phyloP scores from a whole-genome alignment of 768 basidiomycete species.

The Suillus weaverae region DNA sequence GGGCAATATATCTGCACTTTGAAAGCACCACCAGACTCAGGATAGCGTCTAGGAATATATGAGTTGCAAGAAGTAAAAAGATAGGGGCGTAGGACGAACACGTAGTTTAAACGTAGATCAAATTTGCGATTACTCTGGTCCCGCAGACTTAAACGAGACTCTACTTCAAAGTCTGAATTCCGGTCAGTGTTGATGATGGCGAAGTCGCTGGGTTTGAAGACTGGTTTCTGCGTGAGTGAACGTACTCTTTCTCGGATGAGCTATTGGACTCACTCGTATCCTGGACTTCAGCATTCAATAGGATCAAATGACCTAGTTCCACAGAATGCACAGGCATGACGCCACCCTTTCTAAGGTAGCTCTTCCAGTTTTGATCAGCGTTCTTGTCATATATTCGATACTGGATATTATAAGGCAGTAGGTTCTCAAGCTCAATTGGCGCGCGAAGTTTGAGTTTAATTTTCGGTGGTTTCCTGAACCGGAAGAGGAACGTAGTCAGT shows the following conservation, averaged over 20 bases:
- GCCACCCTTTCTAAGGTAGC: constrained; percentile 90
- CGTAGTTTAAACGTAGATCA: constrained; percentile 82
- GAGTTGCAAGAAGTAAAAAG: constrained; percentile 10
- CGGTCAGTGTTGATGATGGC: constrained; percentile 96
- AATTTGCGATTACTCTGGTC: constrained; percentile 78
- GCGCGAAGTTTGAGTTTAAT: constrained; percentile 85
- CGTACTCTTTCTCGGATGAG: background rate
- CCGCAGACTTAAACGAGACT: constrained; percentile 66
- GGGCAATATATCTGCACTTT: constrained; percentile 94
- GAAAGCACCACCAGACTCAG: constrained; percentile 93
- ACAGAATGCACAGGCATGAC: constrained; percentile 96
- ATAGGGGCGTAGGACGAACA: constrained; percentile 53
- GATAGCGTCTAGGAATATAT: constrained; percentile 54
- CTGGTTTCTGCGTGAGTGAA: constrained; percentile 38
- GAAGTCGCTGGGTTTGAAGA: constrained; percentile 92
- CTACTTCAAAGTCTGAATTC: constrained; percentile 85
- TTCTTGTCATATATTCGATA: constrained; percentile 98
- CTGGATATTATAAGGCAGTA: constrained; percentile 90
- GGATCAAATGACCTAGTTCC: constrained; percentile 83
- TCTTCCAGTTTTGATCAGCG: constrained; percentile 90
- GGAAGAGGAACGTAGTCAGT: constrained; percentile 9
- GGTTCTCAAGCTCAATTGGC: constrained; percentile 93
- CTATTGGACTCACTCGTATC: constrained; percentile 67
- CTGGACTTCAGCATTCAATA: constrained; percentile 88
- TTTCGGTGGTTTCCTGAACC: constrained; percentile 74